Conservation (phyloP, 2,329 filamentous ascomycete genomes). For the Colletotrichum trifolii region DNA sequence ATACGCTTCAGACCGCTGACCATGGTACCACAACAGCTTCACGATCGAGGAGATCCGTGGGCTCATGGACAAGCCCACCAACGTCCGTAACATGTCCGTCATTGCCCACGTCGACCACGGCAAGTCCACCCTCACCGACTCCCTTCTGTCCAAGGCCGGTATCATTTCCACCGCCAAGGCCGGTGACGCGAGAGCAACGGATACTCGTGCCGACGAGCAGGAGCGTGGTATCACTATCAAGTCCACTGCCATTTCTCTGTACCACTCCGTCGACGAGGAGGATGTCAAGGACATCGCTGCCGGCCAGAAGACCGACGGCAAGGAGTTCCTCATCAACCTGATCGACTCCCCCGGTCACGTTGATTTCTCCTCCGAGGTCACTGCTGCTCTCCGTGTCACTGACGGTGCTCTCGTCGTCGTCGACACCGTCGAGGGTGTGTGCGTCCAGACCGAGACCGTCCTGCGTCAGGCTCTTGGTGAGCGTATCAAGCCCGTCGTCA, state of each 20-base stretch:
- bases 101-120: conserved; percentile 99
- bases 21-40: conserved; percentile 77
- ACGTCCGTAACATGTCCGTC: conserved; percentile 97
- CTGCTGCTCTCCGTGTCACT: conserved; percentile 98
- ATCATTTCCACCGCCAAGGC: conserved; percentile 99
- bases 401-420: conserved; percentile 99
- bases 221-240: conserved; percentile 99
- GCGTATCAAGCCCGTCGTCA: conserved; percentile 99
- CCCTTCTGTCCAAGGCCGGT: conserved; percentile 98
- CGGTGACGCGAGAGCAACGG: conserved; percentile 94
- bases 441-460: conserved; percentile 99
- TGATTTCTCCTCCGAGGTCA: conserved; percentile 99
- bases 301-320: conserved; percentile 86
- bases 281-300: conserved; percentile 91
- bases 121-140: conserved; percentile 99
- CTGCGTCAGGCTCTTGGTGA: conserved; percentile 98
- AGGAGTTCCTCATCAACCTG: conserved; percentile 99
- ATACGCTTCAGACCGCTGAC: conserved; percentile 56
- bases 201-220: conserved; percentile 97
- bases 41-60: conserved; percentile 92
- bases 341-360: conserved; percentile 99
- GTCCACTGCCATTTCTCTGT: conserved; percentile 99
- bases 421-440: conserved; percentile 99
- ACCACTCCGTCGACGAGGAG: conserved; percentile 85
- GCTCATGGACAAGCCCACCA: conserved; percentile 82